These are phyloP conservation scores for Eutrema heterophyllum DNA, from an alignment of 345 rosid genomes.

Conservation along the genomic window DNA sequence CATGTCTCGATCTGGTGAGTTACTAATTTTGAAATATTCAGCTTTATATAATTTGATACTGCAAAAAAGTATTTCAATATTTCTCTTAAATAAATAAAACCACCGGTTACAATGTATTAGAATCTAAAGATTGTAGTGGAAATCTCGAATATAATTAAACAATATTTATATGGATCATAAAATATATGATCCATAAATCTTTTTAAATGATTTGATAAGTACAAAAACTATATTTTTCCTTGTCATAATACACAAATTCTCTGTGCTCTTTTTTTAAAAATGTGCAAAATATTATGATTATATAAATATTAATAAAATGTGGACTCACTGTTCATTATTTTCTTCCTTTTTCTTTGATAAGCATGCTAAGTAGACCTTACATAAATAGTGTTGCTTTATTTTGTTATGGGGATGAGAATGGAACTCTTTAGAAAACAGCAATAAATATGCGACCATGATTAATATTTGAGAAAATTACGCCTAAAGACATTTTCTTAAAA, in stretches of 20 bases:
- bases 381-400: conserved; percentile 18
- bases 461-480: no score
- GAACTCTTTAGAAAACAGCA: conserved; percentile 20
- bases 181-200: not conserved
- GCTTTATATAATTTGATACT: no score
- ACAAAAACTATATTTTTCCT: not conserved
- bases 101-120: not conserved
- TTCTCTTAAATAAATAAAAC: not conserved
- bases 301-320: conserved; percentile 3
- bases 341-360: conserved; percentile 16
- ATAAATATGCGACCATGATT: conserved; percentile 6
- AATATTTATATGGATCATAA: not conserved
- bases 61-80: not conserved
- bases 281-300: not conserved
- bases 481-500: no score
- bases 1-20: no score
- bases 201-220: not conserved
- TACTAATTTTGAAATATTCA: no score
- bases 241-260: not conserved
- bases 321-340: conserved; percentile 7
- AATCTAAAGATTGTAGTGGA: not conserved
- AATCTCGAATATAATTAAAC: not conserved
- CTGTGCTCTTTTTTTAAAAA: not conserved
- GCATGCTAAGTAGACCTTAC: conserved; percentile 35
- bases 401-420: conserved; percentile 14